Conservation (phyloP, 768 basidiomycete species). For the Termitomyces sp. region DNA sequence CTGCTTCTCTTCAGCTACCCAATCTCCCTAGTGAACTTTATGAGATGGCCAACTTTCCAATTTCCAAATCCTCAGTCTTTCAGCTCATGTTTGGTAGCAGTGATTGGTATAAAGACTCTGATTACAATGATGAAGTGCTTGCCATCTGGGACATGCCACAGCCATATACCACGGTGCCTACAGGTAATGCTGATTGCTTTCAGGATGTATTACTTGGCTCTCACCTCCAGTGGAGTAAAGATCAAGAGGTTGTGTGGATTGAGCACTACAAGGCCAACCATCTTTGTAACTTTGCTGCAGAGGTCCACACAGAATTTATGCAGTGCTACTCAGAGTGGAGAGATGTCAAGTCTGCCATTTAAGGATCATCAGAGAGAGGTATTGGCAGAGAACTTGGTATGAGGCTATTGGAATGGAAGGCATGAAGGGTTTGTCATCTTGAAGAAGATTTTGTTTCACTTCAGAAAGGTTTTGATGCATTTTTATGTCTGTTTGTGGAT, state of each 20-base stretch:
- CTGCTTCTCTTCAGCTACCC: not conserved
- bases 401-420: conserved; percentile 2
- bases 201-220: not conserved
- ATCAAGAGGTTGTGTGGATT: no score
- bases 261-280: no score
- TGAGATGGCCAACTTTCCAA: not conserved
- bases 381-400: no score
- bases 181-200: not conserved
- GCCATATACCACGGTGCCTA: not conserved
- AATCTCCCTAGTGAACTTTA: conserved; percentile 1
- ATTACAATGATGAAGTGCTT: not conserved
- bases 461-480: not conserved
- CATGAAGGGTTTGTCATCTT: not conserved
- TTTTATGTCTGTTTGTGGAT: conserved; percentile 1
- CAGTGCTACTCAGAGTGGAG: no score
- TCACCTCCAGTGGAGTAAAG: no score
- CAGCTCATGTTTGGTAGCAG: not conserved
- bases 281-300: no score
- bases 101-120: not conserved
- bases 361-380: no score
- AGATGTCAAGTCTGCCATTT: no score
- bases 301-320: no score
- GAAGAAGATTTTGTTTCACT: not conserved
- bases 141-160: not conserved
- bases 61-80: not conserved